Conservation (phyloP, 2,329 filamentous ascomycete species). For the Colletotrichum eremochloae region DNA sequence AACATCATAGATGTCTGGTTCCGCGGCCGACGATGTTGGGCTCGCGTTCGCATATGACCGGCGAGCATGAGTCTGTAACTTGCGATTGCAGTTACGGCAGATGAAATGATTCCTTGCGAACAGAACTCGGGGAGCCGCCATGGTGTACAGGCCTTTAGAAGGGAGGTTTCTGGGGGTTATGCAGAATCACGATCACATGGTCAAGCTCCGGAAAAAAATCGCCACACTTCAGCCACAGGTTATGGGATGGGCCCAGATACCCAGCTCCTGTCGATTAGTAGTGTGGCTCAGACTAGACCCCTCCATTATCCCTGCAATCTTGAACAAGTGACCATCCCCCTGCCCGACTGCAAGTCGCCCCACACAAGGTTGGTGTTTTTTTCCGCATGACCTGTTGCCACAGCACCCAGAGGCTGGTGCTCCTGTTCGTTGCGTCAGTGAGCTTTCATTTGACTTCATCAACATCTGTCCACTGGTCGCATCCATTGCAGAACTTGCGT, state of each 20-base stretch:
- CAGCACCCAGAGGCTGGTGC: conserved; percentile 48
- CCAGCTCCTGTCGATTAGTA: background rate
- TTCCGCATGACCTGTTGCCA: conserved; percentile 52
- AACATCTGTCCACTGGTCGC: conserved; percentile 34
- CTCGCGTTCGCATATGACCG: conserved; percentile 36
- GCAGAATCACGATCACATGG: conserved; percentile 24
- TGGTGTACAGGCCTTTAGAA: conserved; percentile 8
- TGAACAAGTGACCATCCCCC: background rate
- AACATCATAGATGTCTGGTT: conserved; percentile 85
- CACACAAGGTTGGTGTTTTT: conserved; percentile 39
- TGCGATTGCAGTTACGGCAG: conserved; percentile 62
- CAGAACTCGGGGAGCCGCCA: conserved; percentile 43
- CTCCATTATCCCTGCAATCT: conserved; percentile 22
- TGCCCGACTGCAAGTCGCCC: conserved; percentile 13
- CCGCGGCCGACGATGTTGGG: conserved; percentile 45
- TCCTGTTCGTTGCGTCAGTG: conserved; percentile 52
- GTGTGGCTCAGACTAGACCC: conserved; percentile 14
- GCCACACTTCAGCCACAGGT: conserved; percentile 34
- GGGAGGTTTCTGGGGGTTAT: conserved; percentile 1
- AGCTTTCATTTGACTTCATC: conserved; percentile 34
- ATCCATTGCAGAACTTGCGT: conserved; percentile 31
- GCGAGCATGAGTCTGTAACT: conserved; percentile 52
- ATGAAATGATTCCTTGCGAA: conserved; percentile 53
- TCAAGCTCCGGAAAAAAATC: conserved; percentile 24
- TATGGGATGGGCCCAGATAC: background rate